A percentile compares a stretch with the other conserved stretches of the same genome.
Conservation (phyloP, 768 basidiomycete species). For the Brasilioporus rufonigricans region DNA sequence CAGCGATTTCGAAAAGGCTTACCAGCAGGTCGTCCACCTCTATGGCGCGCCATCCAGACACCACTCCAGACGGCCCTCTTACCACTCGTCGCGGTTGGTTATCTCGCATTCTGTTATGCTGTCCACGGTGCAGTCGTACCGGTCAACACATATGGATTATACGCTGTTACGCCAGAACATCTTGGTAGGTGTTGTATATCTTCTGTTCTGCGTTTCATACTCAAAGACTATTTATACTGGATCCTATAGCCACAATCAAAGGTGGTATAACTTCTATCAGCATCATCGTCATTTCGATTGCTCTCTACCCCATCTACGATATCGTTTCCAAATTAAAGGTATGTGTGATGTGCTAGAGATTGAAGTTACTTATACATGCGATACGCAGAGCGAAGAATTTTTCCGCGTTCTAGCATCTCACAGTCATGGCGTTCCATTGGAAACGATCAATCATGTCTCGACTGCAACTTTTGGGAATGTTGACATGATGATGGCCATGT, state of each 20-base stretch:
- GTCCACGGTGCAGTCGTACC: conserved; percentile 24
- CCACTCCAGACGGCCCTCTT: conserved; percentile 20
- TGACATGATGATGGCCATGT: conserved; percentile 13
- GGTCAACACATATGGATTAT: conserved; percentile 24
- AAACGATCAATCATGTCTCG: conserved; percentile 22
- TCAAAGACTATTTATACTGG: background rate
- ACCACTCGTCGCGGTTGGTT: conserved; percentile 27
- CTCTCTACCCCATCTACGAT: conserved; percentile 22
- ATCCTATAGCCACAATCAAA: conserved; percentile 24
- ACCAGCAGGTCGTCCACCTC: background rate
- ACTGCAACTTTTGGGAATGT: conserved; percentile 20
- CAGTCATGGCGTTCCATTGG: conserved; percentile 21
- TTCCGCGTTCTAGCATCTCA: conserved; percentile 20
- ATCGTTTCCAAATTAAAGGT: conserved; percentile 20
- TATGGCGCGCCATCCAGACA: conserved; percentile 11
- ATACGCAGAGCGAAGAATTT: conserved; percentile 27
- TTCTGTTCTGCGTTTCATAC: background rate
- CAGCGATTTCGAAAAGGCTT: background rate
- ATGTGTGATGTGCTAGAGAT: background rate
- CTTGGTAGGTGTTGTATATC: conserved; percentile 11
- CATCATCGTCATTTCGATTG: conserved; percentile 30
- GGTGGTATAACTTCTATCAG: conserved; percentile 27
- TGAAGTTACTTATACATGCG: background rate
- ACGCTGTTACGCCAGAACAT: conserved; percentile 17
- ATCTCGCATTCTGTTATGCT: conserved; percentile 29